Base-by-base conservation (phyloP, 75 land plant genomes). In the Gnetum montanum region DNA sequence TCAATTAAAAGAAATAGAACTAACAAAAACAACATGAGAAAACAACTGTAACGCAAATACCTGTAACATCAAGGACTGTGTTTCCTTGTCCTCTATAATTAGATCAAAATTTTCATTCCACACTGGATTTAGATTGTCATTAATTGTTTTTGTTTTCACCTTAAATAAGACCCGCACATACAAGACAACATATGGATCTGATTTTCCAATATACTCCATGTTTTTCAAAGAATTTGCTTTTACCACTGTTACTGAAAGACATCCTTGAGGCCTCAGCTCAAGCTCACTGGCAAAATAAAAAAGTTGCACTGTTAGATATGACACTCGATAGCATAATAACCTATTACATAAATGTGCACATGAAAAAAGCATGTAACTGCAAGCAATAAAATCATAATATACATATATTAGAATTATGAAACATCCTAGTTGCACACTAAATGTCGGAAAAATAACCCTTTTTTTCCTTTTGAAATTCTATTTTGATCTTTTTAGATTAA, bases 201-300 rank as follows among this genome's bases (percentile, higher is more conserved):
- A 95, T 70, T 86, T 86, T 37, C 97, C 97, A 53, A 95, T 64
- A 62, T 64, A 64, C 68, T 95, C 99, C 89, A 64, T 74, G 72
- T 87, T 95, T 59, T 90, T 95, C 64, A 95, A 61, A 13, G 70
- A 48, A 57, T 57, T 72, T 23, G 86, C 99, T 70, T 64, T 83
- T 20, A 84, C 73, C 6, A 86, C 70, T 38, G 81, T 81, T 51
- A 90, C 75, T 13, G 50, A 46, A 35, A 95, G 60, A 55, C 54
- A 65, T 6, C 99, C 99, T 56, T 90, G 92, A 22, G 96, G 99
- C 49, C 79, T 95, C 47, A 95, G 88, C 72, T 80, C 97, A 56
- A 95, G 63, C 31, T 90, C 97, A 67, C 99, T 95, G 93, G 70
- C 70, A 2, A 45, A 28, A 38, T 22, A 70, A 15, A n/a, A 49